These are phyloP conservation scores for Trichopus zeylanicus DNA, from an alignment of 116 monocot genomes.

Conservation along the genomic window DNA sequence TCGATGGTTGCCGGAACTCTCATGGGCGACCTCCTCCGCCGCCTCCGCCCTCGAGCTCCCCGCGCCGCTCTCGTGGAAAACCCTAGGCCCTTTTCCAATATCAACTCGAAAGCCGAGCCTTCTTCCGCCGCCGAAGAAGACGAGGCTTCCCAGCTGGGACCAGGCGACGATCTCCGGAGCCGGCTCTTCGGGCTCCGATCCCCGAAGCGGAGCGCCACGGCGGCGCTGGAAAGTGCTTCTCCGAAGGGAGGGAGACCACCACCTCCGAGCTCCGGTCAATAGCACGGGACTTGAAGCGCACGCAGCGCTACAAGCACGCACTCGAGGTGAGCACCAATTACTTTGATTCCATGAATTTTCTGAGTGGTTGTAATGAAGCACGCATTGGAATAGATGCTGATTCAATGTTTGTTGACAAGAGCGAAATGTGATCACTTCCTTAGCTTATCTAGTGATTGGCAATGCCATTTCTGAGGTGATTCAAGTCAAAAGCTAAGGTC, in stretches of 20 bases:
- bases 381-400: too few relatives aligned
- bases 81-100: neutral
- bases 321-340: constrained; percentile 93
- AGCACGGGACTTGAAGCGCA: constrained; percentile 45
- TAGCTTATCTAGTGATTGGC: too few relatives aligned
- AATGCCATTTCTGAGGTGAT: too few relatives aligned
- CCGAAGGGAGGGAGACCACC: constrained; percentile 48
- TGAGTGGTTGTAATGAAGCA: too few relatives aligned
- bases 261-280: constrained; percentile 57
- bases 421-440: too few relatives aligned
- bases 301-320: constrained; percentile 82
- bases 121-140: neutral
- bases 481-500: too few relatives aligned
- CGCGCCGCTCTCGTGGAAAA: neutral
- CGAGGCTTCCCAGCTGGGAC: neutral
- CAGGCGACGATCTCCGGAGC: constrained; percentile 37
- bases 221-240: constrained; percentile 70
- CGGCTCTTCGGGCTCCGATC: constrained; percentile 77
- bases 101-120: neutral
- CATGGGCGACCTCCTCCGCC: too few relatives aligned
- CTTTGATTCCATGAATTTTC: neutral
- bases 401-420: too few relatives aligned
- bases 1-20: too few relatives aligned
- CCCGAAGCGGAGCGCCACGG: constrained; percentile 86
- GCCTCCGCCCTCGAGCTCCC: too few relatives aligned